Evolutionary conservation across 306 rosid genomes (phyloP), one percentile per base, ranked within the genome.

Genomic region (Cucumis cinereus): DNA sequence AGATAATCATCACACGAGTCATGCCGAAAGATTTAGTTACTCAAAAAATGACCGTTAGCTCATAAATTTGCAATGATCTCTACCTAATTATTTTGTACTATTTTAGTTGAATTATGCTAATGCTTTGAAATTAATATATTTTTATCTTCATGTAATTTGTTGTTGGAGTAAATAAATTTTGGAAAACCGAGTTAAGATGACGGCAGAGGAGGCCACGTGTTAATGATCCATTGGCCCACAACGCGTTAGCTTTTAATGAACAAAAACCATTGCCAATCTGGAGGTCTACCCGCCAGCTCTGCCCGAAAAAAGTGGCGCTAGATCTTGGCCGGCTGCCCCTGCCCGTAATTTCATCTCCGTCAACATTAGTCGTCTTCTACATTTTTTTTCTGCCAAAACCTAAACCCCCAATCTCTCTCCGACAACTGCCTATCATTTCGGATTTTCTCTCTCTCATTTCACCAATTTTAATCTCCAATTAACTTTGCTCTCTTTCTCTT

Each of bases 251-350:
- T 63, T 62, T 77, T 35, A 77, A 77, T 33, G 61, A 77, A 30
- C 13, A 52, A 77, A 52, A 52, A 47, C 75, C 75, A 70, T 70
- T 26, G 57, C 22, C 24, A 16, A 49, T 71, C 60, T 54, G 77
- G 77, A 73, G 50, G 3, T 19, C 7, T 43, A 24, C 75, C 35
- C 75, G 56, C 15, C 0, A 45, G 23, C 15, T 5, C 41, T 63
- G 73, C 68, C 68, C 79, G 55, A 30, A n/a, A 0, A 19, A 26
- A 22, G 16, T 28, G 57, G 62, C 77, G 71, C 67, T 76, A 76
- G 86, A 83, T 83, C 89, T 83, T 77, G 38, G 61, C 41, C 77
- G 63, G 76, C 64, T 49, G 56, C 54, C 72, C 55, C 70, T 63
- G 70, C 70, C 70, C 70, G 71, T 36, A 64, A 38, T 22, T 58